These are phyloP conservation scores for Aspergillus persii DNA, from an alignment of 2,329 filamentous ascomycete genomes.

Conservation along the genomic window DNA sequence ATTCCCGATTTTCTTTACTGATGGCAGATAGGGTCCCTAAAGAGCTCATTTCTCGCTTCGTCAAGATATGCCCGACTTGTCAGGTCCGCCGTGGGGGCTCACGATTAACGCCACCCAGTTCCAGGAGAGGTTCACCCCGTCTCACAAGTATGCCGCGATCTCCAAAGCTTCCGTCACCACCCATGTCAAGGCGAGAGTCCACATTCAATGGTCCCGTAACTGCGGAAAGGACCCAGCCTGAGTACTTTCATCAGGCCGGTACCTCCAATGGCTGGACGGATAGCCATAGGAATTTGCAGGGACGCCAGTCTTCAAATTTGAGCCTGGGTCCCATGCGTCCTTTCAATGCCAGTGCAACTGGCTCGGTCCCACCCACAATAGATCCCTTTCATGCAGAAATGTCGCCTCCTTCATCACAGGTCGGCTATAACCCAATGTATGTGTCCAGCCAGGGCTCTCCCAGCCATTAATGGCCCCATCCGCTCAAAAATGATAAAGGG, in stretches of 20 bases:
- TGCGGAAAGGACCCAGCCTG: conserved; percentile 28
- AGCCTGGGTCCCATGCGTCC: conserved; percentile 21
- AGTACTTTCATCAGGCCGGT: conserved; percentile 29
- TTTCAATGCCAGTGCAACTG: conserved; percentile 21
- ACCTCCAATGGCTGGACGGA: conserved; percentile 31
- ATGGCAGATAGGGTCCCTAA: conserved; percentile 46
- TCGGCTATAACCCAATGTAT: conserved; percentile 30
- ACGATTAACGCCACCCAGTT: conserved; percentile 42
- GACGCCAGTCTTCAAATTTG: conserved; percentile 17
- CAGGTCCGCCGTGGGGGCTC: conserved; percentile 46
- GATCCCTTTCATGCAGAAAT: conserved; percentile 31
- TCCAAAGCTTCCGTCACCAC: conserved; percentile 37
- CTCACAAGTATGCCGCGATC: conserved; percentile 33
- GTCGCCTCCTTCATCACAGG: conserved; percentile 28
- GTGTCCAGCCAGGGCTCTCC: conserved; percentile 24
- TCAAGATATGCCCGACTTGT: conserved; percentile 51
- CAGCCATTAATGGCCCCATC: conserved; percentile 21
- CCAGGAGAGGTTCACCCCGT: conserved; percentile 38
- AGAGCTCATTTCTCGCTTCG: conserved; percentile 52
- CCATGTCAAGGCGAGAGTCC: conserved; percentile 37
- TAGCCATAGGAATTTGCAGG: conserved; percentile 23
- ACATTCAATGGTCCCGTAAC: conserved; percentile 26
- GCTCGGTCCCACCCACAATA: conserved; percentile 27
- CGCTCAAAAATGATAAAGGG: neutral
- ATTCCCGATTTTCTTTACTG: neutral